Conservation (phyloP, 1,139 yeast species). For the Kodamaea alishanica region DNA sequence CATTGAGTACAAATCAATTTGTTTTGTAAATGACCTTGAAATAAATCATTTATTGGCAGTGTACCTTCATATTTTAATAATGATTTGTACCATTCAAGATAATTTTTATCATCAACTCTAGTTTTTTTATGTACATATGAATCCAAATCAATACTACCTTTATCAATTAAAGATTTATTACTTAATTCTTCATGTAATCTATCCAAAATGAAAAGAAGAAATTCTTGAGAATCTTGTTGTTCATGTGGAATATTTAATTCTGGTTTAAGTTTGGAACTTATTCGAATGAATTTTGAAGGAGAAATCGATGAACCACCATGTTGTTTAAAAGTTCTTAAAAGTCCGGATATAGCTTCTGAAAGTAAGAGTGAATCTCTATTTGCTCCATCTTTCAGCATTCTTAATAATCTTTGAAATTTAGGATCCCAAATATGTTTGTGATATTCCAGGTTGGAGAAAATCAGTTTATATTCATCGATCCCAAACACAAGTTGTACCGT, state of each 20-base stretch:
- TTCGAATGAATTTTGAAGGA: constrained; percentile 59
- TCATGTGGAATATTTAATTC: constrained; percentile 65
- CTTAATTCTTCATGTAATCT: constrained; percentile 66
- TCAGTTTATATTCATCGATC: constrained; percentile 37
- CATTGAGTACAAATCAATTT: constrained; percentile 61
- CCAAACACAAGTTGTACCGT: constrained; percentile 66
- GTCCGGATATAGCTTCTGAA: constrained; percentile 45
- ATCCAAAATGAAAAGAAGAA: constrained; percentile 61
- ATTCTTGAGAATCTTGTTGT: constrained; percentile 80
- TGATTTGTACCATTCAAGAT: constrained; percentile 55
- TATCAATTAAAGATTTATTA: constrained; percentile 20
- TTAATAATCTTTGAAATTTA: constrained; percentile 20
- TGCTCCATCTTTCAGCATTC: constrained; percentile 20
- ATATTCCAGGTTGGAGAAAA: constrained; percentile 42
- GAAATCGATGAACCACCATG: constrained; percentile 62
- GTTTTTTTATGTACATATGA: constrained; percentile 27
- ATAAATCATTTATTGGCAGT: constrained; percentile 61
- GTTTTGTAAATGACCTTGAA: constrained; percentile 68
- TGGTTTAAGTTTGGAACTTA: constrained; percentile 54
- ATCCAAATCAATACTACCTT: constrained; percentile 20
- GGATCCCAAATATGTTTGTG: constrained; percentile 39
- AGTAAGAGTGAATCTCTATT: constrained; percentile 33
- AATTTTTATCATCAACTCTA: constrained; percentile 36
- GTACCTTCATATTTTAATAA: constrained; percentile 54
- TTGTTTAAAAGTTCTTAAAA: constrained; percentile 41